These are phyloP conservation scores for Malus orientalis DNA, from an alignment of 306 rosid species.

Conservation along the genomic window DNA sequence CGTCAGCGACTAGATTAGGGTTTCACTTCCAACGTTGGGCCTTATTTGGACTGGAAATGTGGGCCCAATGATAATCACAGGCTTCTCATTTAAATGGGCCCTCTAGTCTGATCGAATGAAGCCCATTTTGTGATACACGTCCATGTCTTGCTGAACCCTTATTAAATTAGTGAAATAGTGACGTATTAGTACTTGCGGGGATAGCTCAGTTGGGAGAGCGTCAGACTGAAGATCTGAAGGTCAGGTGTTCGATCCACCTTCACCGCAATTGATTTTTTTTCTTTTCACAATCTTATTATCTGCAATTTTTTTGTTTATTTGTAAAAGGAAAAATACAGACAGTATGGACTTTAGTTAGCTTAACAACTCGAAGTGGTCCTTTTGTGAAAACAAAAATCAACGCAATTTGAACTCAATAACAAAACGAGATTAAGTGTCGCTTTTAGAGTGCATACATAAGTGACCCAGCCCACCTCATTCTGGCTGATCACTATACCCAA, in stretches of 20 bases:
- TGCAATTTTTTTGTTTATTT: neutral
- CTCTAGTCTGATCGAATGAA: neutral
- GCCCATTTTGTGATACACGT: neutral
- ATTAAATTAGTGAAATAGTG: rapidly evolving
- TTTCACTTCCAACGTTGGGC: neutral
- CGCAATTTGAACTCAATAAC: neutral
- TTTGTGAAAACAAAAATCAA: too few relatives aligned
- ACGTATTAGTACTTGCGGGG: constrained; percentile 6
- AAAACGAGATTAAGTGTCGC: neutral
- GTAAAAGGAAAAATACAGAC: too few relatives aligned
- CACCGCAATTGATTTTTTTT: constrained; percentile 27
- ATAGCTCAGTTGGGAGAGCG: constrained; percentile 93
- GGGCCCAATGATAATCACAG: neutral
- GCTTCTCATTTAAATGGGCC: neutral
- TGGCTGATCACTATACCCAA: too few relatives aligned
- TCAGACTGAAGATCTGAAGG: constrained; percentile 78
- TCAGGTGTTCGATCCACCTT: constrained; percentile 73
- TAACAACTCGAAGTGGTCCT: too few relatives aligned
- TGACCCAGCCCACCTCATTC: too few relatives aligned
- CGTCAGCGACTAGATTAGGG: constrained; percentile 5
- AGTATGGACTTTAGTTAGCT: too few relatives aligned
- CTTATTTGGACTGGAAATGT: neutral
- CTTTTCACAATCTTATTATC: neutral
- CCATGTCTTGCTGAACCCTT: neutral
- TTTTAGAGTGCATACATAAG: rapidly evolving